Base-by-base conservation (phyloP, 1,139 yeast genomes). In the Saccharomyces uvarum region DNA sequence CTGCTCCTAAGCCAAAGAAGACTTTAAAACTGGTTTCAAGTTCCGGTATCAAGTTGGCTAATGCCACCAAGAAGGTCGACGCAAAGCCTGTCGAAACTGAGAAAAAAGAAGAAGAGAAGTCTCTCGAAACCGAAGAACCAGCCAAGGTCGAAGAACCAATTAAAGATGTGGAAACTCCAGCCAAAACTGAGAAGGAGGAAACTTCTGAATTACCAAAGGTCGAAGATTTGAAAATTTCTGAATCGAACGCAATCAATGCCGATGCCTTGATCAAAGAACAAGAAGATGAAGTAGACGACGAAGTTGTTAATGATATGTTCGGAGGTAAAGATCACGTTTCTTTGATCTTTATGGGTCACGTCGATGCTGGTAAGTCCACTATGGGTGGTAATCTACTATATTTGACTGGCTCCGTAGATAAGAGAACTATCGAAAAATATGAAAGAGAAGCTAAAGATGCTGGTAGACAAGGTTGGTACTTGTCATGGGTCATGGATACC, bases 401-500 rank as follows among this genome's bases (percentile, higher is more conserved):
- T 71, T 78, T 93, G 68, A 91, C 98, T 44, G 98, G 98, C 57
- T 88, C 97, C 50, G 99, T 93, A 56, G 99, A 93, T 74, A 93
- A 93, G 78, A 89, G 99, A 77, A 93, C 98, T n/a, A 95, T 95
- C 61, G 99, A 93, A 63, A 93, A 93, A 75, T 91, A 91, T 71
- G 98, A 95, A 77, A 84, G 93, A 73, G 99, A 93, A 74, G 99
- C 99, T 60, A 91, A 89, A 74, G 99, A 93, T 66, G 98, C 98
- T 49, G 98, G 99, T 73, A 88, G 98, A 78, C 98, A 91, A 77
- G 97, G 98, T 74, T 93, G 99, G 99, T 93, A 93, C 72, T 78
- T 93, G 67, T 91, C 98, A 11, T 93, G 99, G 99, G 95, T 95
- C 65, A 91, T 93, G 97, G 99, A 93, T 74, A 91, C 98, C 65